Evolutionary conservation across 306 rosid genomes (phyloP), one percentile per base, ranked within the genome.

Genomic region (Psophocarpus tetragonolobus): DNA sequence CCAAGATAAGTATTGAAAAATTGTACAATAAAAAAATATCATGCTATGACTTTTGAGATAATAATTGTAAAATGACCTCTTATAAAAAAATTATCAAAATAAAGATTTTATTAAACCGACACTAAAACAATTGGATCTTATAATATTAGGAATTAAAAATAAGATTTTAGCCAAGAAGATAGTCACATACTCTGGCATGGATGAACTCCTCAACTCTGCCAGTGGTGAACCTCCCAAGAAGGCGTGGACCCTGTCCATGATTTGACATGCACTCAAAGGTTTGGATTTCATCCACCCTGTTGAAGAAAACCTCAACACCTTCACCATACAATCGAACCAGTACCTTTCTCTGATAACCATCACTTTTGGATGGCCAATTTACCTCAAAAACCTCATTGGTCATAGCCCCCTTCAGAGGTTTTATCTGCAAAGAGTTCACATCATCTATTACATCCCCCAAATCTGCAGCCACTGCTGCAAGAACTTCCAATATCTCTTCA

Each of bases 181-280:
- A 13, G 33, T 71, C 3, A 77, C 89, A 47, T 88, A 93, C 97
- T 26, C 90, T 85, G 51, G 97, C 97, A 64, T 89, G 89, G 51
- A 93, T 88, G 83, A 93, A 93, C 87, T 93, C 94, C 30, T 93
- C 97, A 1, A 93, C 88, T 26, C 97, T 66, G 42, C 97, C 97
- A 0, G 84, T 58, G 21, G 88, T 5, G 71, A 93, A 93, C 38
- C 79, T 81, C 9, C 87, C 97, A 3, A 93, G 92, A 75, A 93
- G 96, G 71, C 91, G 91, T 1, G 97, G 97, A 1, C 97, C 97
- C 29, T 86, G 91, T 17, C 97, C 90, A 3, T 86, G 90, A 74
- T 83, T 83, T n/a, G 97, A 88, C 76, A 93, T 54, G 80, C 70
- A 85, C 83, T 91, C 89, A 51, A 93, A 93, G 2, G 94, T 91